phyloP scores from a whole-genome alignment of 306 rosid genomes.

The Dalbergia cultrata region DNA sequence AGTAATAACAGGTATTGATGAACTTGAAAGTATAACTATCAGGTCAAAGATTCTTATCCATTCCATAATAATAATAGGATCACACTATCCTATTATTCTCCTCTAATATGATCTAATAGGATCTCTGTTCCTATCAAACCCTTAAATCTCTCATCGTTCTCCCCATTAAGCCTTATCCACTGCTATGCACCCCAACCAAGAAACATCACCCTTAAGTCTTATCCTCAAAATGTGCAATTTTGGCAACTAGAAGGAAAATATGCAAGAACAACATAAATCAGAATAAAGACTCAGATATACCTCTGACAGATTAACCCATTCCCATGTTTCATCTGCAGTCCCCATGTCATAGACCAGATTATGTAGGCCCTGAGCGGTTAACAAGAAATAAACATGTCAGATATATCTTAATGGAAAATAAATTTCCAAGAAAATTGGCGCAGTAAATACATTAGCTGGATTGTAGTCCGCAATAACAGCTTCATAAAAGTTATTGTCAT shows the following conservation, averaged over 20 bases:
- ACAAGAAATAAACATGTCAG: conserved; percentile 28
- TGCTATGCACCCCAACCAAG: not conserved
- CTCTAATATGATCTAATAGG: not conserved
- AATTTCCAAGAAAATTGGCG: conserved; percentile 30
- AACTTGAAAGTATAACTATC: not conserved
- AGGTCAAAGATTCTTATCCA: not conserved
- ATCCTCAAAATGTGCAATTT: no score
- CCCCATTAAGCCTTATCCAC: no score
- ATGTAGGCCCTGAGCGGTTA: conserved; percentile 80
- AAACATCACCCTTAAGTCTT: not conserved
- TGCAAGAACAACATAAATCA: conserved; percentile 29
- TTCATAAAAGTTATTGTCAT: conserved; percentile 94
- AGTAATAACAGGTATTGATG: not conserved
- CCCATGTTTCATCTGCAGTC: conserved; percentile 82
- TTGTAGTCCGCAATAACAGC: conserved; percentile 87
- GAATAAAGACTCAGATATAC: conserved; percentile 57
- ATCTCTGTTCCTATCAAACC: not conserved
- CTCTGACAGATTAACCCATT: conserved; percentile 95
- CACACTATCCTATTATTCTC: not conserved
- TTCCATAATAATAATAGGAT: not conserved
- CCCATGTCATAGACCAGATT: conserved; percentile 85
- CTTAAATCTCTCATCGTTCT: not conserved
- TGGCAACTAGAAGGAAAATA: conserved; percentile 11
- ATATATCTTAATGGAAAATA: conserved; percentile 35
- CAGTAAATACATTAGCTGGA: conserved; percentile 66